phyloP scores from a whole-genome alignment of 257 asterid genomes.

The Marsdenia floribunda region DNA sequence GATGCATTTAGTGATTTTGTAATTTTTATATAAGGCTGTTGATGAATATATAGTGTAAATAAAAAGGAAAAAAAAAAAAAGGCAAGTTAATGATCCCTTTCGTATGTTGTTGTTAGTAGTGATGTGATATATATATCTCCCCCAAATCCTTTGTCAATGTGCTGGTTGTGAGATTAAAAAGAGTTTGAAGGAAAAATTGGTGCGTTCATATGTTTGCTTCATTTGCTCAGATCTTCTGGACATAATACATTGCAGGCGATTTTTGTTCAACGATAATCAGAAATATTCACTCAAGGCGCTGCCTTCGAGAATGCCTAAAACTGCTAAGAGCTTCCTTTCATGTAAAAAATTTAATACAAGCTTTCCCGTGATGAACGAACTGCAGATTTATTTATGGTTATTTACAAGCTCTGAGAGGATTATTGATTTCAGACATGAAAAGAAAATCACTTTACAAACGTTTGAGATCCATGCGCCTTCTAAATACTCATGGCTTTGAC shows the following conservation, averaged over 20 bases:
- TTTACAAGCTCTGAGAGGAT: background rate
- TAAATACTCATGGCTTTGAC: background rate
- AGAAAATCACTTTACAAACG: too few relatives aligned
- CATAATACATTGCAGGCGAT: too few relatives aligned
- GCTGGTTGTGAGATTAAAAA: too few relatives aligned
- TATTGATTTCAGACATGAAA: background rate
- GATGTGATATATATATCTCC: background rate
- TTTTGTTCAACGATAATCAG: too few relatives aligned
- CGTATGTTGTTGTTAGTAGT: conserved; percentile 5
- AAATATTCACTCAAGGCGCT: too few relatives aligned
- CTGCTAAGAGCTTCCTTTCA: too few relatives aligned
- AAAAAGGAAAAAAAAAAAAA: background rate
- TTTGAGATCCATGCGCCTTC: background rate
- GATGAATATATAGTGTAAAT: conserved; percentile 13
- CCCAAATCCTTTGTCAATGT: too few relatives aligned
- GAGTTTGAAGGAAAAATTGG: too few relatives aligned
- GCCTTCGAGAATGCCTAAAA: too few relatives aligned
- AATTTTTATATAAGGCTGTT: conserved; percentile 4
- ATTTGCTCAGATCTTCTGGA: too few relatives aligned
- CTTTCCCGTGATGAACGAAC: background rate
- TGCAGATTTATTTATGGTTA: background rate
- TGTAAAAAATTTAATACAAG: too few relatives aligned
- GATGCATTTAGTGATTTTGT: conserved; percentile 2
- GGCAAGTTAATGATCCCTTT: background rate
- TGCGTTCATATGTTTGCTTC: too few relatives aligned